phyloP scores from a whole-genome alignment of 75 land plant genomes.

The Picea sitchensis region DNA sequence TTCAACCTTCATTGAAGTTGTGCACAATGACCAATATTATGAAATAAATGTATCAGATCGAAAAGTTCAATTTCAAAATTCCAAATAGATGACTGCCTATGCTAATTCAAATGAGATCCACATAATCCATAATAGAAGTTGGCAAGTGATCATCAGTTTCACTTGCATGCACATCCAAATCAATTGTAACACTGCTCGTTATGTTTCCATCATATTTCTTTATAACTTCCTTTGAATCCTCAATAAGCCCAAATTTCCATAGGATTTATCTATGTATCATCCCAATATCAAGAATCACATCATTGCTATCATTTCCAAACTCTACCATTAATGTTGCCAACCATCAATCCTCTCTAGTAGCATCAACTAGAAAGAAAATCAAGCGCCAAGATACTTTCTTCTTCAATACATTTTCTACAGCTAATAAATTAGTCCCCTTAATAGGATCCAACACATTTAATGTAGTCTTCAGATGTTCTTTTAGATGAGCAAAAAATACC shows the following conservation, averaged over 20 bases:
- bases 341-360: slow-evolving; percentile 60
- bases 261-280: slow-evolving; percentile 64
- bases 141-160: neutral
- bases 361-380: slow-evolving; percentile 50
- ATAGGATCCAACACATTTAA: slow-evolving; percentile 23
- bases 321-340: slow-evolving; percentile 69
- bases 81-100: slow-evolving; percentile 61
- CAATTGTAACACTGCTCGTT: slow-evolving; percentile 24
- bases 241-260: slow-evolving; percentile 71
- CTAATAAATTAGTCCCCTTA: slow-evolving; percentile 37
- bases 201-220: slow-evolving; percentile 33
- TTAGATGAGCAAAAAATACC: slow-evolving; percentile 67
- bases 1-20: slow-evolving; percentile 30
- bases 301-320: slow-evolving; percentile 60
- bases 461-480: slow-evolving; percentile 62
- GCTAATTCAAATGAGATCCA: slow-evolving; percentile 39
- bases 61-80: slow-evolving; percentile 61
- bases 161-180: slow-evolving; percentile 14
- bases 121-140: slow-evolving; percentile 13
- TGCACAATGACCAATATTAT: slow-evolving; percentile 57
- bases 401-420: slow-evolving; percentile 27
- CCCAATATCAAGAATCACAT: slow-evolving; percentile 71
- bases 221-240: slow-evolving; percentile 53
- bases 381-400: slow-evolving; percentile 37
- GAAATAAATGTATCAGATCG: slow-evolving; percentile 44